Evolutionary conservation across 495 filamentous ascomycete genomes (phyloP).

Genomic region (Podospora tetraspora): DNA sequence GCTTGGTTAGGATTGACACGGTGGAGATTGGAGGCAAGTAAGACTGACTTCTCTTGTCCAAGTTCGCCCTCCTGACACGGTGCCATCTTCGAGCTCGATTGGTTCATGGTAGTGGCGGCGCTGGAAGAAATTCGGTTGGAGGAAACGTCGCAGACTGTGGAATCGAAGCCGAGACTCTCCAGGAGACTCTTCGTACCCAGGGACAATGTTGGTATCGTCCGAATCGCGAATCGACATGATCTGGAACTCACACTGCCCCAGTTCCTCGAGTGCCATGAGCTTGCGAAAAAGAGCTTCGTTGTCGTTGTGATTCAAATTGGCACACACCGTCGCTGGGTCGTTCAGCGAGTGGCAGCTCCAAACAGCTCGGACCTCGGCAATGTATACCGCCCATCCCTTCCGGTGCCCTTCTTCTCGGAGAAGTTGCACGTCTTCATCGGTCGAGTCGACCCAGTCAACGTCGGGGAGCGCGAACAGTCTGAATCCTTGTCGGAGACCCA

Average conservation of each 20-base stretch:
- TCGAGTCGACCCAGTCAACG: background rate
- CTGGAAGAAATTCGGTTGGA: background rate
- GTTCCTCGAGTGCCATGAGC: background rate
- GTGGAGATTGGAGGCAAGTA: background rate
- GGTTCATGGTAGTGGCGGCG: background rate
- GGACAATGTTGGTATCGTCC: background rate
- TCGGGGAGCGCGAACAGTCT: background rate
- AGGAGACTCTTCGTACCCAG: background rate
- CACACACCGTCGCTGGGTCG: background rate
- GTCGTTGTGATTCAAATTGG: background rate
- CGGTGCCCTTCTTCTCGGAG: background rate
- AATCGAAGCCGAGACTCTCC: background rate
- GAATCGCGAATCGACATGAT: background rate
- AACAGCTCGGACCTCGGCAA: background rate
- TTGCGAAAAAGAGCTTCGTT: background rate
- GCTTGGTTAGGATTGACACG: background rate
- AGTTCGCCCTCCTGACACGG: background rate
- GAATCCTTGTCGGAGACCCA: background rate
- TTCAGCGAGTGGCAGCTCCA: background rate
- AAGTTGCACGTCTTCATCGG: background rate
- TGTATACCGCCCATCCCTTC: background rate
- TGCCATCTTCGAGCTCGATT: background rate
- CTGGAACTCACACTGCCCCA: background rate
- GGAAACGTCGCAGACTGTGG: background rate
- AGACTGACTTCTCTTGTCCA: background rate